Base-by-base conservation (phyloP, 495 filamentous ascomycete species). In the Hyaloscypha finlandica region DNA sequence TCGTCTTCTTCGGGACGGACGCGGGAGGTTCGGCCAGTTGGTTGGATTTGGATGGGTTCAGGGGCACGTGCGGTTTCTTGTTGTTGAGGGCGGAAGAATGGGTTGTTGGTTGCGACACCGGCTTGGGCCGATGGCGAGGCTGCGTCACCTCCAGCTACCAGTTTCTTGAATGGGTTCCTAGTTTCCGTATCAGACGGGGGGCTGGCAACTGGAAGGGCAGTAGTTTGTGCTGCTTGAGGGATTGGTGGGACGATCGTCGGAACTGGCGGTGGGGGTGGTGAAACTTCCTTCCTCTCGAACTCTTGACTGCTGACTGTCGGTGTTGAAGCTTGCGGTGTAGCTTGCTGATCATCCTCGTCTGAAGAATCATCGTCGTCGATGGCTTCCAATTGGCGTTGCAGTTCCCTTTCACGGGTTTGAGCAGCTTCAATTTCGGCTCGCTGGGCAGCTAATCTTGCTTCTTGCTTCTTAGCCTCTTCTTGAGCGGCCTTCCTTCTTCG, bases 371-470 rank as follows among this genome's bases (percentile, higher is more conserved):
- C 89, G 1, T 70, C 68, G 25, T 91, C 90, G 59, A 97, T 84
- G 31, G 87, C 88, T 75, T 96, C 92, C 33, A 98, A 84, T 76
- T 98, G 91, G 68, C 88, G 84, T 74, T 94, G 91, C 37, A 97
- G 83, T 74, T 97, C 91, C 59, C 91, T 84, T 74, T 98, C 95
- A 60, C 92, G 87, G 78, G 94, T 91, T 73, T 88, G 89, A 6
- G 95, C 92, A 51, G 89, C 90, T 77, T 97, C 96, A 54, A 99
- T 88, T 76, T 99, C 95, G 25, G 92, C 93, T 68, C 92, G 88
- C 71, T 96, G 94, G 52, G 90, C 88, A 55, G 91, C 90, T 58
- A 98, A 81, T 74, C 88, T 87, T 32, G 87, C 85, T 77, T 99
- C 93, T 72, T 97, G 94, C 73, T 97, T 92, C 72, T 92, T 93